Percentiles rank a stretch among this genome's conserved stretches.
These are phyloP conservation scores for Dactylorhiza incarnata DNA, from an alignment of 106 monocot species.

Conservation along the genomic window DNA sequence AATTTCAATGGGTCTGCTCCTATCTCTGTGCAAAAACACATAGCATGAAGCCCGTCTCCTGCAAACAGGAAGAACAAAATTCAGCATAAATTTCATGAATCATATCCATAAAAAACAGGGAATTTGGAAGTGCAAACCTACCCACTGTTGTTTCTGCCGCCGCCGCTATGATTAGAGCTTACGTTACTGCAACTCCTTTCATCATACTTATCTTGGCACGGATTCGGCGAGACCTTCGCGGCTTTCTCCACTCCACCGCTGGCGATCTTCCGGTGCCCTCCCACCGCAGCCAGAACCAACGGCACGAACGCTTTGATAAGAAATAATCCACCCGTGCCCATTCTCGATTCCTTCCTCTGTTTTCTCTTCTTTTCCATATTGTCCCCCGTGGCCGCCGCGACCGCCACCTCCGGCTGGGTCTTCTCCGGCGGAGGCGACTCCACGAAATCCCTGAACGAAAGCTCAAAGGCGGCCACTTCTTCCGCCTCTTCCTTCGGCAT, in stretches of 20 bases:
- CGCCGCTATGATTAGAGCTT: background rate
- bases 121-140: background rate
- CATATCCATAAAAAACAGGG: background rate
- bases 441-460: conserved; percentile 37
- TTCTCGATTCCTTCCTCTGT: conserved; percentile 9
- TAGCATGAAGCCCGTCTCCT: background rate
- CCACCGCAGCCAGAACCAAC: background rate
- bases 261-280: background rate
- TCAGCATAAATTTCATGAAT: no score
- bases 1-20: background rate
- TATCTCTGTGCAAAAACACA: background rate
- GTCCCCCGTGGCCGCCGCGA: background rate
- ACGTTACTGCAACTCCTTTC: background rate
- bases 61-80: background rate
- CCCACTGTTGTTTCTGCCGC: background rate
- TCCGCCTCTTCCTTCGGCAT: conserved; percentile 28
- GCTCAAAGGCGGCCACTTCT: conserved; percentile 22
- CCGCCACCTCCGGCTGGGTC: background rate
- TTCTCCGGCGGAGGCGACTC: conserved; percentile 7
- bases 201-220: background rate
- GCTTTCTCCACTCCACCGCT: background rate
- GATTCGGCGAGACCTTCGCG: conserved; percentile 2
- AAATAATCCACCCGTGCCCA: conserved; percentile 2
- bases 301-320: conserved; percentile 28
- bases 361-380: conserved; percentile 2